A percentile compares a stretch with the other conserved stretches of the same genome.
Conservation (phyloP, 2,329 filamentous ascomycete genomes). For the Colletotrichum spinosum region DNA sequence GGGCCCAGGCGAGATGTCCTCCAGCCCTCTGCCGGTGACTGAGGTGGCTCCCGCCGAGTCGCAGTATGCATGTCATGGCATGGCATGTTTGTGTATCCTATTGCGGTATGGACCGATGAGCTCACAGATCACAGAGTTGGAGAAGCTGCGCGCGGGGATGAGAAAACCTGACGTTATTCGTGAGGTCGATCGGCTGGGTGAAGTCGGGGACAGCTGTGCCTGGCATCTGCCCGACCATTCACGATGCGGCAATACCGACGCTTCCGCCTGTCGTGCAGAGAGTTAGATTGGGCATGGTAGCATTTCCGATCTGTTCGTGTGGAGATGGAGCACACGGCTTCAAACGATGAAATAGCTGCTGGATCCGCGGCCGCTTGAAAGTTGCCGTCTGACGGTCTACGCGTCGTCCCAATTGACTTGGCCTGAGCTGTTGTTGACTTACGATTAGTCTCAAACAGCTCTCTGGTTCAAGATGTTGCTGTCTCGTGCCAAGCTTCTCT, state of each 20-base stretch:
- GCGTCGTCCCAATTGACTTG: neutral
- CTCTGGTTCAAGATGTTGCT: slow-evolving; percentile 26
- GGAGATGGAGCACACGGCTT: neutral
- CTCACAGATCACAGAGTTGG: neutral
- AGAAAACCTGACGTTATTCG: neutral
- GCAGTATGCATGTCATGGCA: slow-evolving; percentile 20
- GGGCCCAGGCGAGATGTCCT: neutral
- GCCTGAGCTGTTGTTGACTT: neutral
- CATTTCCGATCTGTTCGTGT: slow-evolving; percentile 15
- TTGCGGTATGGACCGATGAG: neutral
- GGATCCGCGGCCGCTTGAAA: neutral
- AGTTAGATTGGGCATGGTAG: slow-evolving; percentile 6
- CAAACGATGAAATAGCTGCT: slow-evolving; percentile 15
- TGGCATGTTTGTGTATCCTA: too few relatives aligned
- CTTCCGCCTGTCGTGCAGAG: slow-evolving; percentile 10
- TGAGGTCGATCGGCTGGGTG: neutral
- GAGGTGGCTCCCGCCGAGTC: neutral
- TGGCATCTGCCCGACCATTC: slow-evolving; percentile 30
- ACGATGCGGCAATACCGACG: slow-evolving; percentile 32
- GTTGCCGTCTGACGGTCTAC: neutral
- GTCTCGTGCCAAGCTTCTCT: slow-evolving; percentile 24
- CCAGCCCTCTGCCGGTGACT: neutral
- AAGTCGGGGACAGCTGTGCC: slow-evolving; percentile 6
- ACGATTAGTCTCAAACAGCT: neutral
- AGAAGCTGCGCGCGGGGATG: slow-evolving; percentile 17